Percentiles rank a stretch among this genome's conserved stretches.
Evolutionary conservation across 495 filamentous ascomycete genomes (phyloP).

Genomic region (Tuber borchii): DNA sequence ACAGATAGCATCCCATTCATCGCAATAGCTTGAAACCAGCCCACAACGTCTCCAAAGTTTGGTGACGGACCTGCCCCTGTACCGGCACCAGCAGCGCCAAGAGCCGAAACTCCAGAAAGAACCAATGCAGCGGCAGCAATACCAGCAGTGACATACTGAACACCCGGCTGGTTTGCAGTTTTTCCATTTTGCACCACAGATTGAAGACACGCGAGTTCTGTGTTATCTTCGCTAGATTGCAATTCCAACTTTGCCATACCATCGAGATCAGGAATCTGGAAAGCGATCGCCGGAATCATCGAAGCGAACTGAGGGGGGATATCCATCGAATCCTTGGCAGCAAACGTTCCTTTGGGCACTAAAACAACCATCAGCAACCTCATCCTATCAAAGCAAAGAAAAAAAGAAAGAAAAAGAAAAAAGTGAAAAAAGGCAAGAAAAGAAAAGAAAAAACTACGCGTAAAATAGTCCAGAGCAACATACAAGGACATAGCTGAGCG

Average conservation of each 20-base stretch:
- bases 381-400: not conserved
- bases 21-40: slow-evolving; percentile 87
- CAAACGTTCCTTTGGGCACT: slow-evolving; percentile 71
- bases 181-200: slow-evolving; percentile 83
- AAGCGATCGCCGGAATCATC: slow-evolving; percentile 83
- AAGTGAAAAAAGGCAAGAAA: too few relatives aligned
- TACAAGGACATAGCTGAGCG: slow-evolving; percentile 72
- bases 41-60: slow-evolving; percentile 76
- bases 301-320: slow-evolving; percentile 65
- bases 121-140: slow-evolving; percentile 80
- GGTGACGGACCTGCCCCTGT: slow-evolving; percentile 56
- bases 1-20: slow-evolving; percentile 94
- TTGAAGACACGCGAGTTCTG: slow-evolving; percentile 72
- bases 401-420: not conserved
- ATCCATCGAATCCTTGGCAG: slow-evolving; percentile 59
- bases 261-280: slow-evolving; percentile 82
- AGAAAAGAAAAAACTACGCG: not conserved
- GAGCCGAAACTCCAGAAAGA: slow-evolving; percentile 64
- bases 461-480: slow-evolving; percentile 37
- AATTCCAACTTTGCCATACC: slow-evolving; percentile 76
- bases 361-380: slow-evolving; percentile 41
- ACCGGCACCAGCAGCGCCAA: slow-evolving; percentile 54
- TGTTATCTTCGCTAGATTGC: slow-evolving; percentile 53
- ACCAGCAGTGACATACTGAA: slow-evolving; percentile 77
- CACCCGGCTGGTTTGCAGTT: slow-evolving; percentile 62